Base-by-base conservation (phyloP, 345 rosid genomes). In the Cardamine resedifolia region DNA sequence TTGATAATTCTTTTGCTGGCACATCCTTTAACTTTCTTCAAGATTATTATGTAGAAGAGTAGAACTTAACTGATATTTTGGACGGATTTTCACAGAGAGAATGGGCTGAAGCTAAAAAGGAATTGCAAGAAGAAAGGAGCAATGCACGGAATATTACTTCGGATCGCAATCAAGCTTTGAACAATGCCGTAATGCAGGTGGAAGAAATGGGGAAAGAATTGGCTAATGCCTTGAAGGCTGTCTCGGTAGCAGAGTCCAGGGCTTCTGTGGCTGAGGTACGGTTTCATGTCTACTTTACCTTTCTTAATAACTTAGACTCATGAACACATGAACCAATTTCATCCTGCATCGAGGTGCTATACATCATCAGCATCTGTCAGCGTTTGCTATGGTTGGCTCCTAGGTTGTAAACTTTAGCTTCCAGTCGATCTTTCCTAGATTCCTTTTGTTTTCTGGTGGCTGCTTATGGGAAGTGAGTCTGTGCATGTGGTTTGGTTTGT, bases 21-120 rank as follows among this genome's bases (percentile, higher is more conserved):
- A 47, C 52, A 20, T 66, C 47, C 33, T 6, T 51, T 19, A 55
- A 48, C 5, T 33, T 53, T 43, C 52, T 44, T 56, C 53, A 66
- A 47, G 51, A 56, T 58, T 72, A 30, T 31, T 16, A n/a, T 50
- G 27, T 30, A 27, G 16, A 71, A 24, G 23, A 30, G 58, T 64
- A 23, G 73, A 58, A 5, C 26, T 58, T 59, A 20, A 58, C 41
- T 68, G 39, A 52, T 58, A 21, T 58, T 67, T 33, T 34, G 52
- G 48, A 61, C 15, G 71, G 41, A 45, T 68, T 78, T 58, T 66
- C 53, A 55, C 76, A 94, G 99, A 87, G 85, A 78, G 99, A 94
- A 82, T 91, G 97, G 99, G 96, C 91, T 64, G 92, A 89, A 77
- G 96, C 94, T 31, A 94, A 88, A 84, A 87, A 79, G 59, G 96